Evolutionary conservation across 352 stramenopile genomes (phyloP), one percentile per base, ranked within the genome.

Genomic region (Phytopythium boreale): DNA sequence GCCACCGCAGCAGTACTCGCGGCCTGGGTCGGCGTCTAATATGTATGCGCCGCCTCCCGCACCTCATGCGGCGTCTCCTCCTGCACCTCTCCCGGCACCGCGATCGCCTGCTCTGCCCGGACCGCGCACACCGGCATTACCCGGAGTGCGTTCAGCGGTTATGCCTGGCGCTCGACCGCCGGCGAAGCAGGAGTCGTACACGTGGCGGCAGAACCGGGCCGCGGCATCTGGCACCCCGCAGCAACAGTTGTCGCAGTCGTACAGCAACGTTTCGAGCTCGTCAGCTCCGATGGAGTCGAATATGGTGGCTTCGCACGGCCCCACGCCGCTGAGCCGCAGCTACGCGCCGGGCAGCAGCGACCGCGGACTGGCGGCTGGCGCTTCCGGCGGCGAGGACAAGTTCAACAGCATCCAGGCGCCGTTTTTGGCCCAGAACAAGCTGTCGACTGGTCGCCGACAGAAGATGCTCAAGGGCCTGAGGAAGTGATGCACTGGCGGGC

Each of bases 391-490:
- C 68, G 84, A 93, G 50, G 81, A 90, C 62, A 93, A 93, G 71
- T 93, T 90, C 66, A 90, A 80, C 77, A 92, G 75, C 66, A 93
- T 95, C 59, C 87, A 93, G 74, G 87, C 87, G 55, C 87, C 87
- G 17, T 95, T 95, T 72, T 72, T 93, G 56, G 77, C 84, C 62
- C 82, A 89, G 70, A 92, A 91, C 74, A 95, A 95, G 68, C 79
- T 95, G 44, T 95, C 87, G 41, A 92, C 84, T 8, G 84, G 85
- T 36, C 84, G 84, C 53, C 79, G 87, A 19, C 87, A 95, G 76
- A 93, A 93, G 73, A 95, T 95, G 83, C 75, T 95, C 31, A 95
- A 95, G 82, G 84, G 86, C 17, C 72, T 95, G 51, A 93, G 92
- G 72, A 95, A 95, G 71, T 95, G 29, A 43, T 17, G 39, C 14